Percentiles rank a stretch among this genome's conserved stretches.
Evolutionary conservation across 305 asterid genomes (phyloP).

Genomic region (Solanum aculeatissimum): DNA sequence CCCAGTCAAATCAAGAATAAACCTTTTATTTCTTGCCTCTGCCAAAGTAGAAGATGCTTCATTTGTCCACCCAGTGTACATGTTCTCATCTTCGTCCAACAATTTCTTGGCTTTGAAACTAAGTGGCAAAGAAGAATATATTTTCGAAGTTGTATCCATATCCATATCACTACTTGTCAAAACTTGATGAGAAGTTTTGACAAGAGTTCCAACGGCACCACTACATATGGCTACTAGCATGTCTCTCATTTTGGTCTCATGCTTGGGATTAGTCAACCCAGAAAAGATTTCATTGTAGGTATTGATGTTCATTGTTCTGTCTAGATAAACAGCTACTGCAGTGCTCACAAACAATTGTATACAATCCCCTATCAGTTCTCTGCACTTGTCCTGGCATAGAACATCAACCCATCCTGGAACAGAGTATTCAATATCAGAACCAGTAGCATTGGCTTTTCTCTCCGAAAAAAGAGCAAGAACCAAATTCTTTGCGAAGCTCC

Average conservation of each 20-base stretch:
- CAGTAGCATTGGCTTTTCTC: background rate
- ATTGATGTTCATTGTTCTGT: conserved; percentile 50
- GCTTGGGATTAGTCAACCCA: conserved; percentile 60
- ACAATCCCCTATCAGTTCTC: conserved; percentile 46
- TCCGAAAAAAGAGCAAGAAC: conserved; percentile 33
- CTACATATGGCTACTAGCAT: conserved; percentile 38
- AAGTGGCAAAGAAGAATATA: background rate
- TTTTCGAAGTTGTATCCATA: background rate
- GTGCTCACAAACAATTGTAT: conserved; percentile 44
- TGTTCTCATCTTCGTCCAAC: conserved; percentile 9
- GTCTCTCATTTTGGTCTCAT: conserved; percentile 38
- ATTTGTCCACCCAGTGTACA: conserved; percentile 25
- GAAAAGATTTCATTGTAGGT: conserved; percentile 41
- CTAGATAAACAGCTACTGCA: conserved; percentile 52
- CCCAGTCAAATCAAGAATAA: conserved; percentile 61
- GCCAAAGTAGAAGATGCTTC: conserved; percentile 33
- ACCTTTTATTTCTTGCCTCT: conserved; percentile 31
- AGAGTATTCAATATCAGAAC: background rate
- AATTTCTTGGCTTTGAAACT: conserved; percentile 9
- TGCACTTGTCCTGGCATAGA: conserved; percentile 32
- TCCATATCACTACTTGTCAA: conserved; percentile 7
- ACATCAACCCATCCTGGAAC: conserved; percentile 29
- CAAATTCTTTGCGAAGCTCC: conserved; percentile 49
- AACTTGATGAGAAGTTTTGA: conserved; percentile 43
- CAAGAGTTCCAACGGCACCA: conserved; percentile 50